Evolutionary conservation across 2,329 filamentous ascomycete genomes (phyloP), one percentile per base, ranked within the genome.

Genomic region (Pseudogymnoascus sp.): DNA sequence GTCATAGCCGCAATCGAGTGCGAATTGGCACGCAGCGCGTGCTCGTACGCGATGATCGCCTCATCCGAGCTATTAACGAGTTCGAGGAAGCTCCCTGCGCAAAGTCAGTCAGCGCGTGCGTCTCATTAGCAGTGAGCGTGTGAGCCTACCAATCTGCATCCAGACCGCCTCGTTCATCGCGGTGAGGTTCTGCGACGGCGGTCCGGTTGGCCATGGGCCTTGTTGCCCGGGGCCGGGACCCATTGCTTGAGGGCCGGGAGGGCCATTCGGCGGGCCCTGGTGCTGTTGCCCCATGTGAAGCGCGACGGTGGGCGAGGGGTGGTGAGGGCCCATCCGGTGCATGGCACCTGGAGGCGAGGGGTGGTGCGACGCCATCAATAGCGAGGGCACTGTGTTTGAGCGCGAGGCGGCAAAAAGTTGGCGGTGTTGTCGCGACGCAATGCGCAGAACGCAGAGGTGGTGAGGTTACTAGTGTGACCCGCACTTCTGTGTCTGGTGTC

Each of bases 1-100:
- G 92, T 96, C 90, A 97, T 93, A 31, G 95, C 95, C 0, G 86
- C 85, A 60, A 95, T 88, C 16, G 93, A 97, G 79, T 90, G 91
- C 57, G 86, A 85, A 73, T 97, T 97, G 74, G 93, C 90, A 69
- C 86, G 84, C 66, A 97, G 82, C 45, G 93, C 95, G 74, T 90
- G 88, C 76, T 97, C 92, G 75, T 97, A 99, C 51, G 93, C 90
- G 68, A 86, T 82, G 80, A 95, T 90, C 61, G 93, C 93, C 73
- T 93, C 91, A 66, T 97, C 93, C 47, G 90, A 81, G 71, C 95
- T 90, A 68, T 91, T 90, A 79, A 97, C 85, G 70, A 95, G 79
- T 78, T 99, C 93, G 21, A 91, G 90, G 66, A 96, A 83, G 71
- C 86, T 90, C 39, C 93, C 93, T 96, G 66, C 62, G 61, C 63